phyloP scores from a whole-genome alignment of 2,329 filamentous ascomycete species.

The Taxawa tesnikishii region DNA sequence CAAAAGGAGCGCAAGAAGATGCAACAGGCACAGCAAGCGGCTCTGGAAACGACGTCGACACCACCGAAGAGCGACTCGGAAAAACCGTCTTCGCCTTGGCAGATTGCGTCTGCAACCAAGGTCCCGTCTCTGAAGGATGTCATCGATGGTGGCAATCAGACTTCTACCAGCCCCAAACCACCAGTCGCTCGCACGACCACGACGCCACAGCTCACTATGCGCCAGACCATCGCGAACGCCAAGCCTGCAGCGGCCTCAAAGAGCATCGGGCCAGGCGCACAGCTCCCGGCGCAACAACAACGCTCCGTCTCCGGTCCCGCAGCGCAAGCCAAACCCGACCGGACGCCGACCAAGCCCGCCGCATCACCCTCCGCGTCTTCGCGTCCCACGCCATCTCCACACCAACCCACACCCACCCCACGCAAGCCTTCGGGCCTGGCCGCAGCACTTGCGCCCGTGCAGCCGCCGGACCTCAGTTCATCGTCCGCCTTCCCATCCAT shows the following conservation, averaged over 20 bases:
- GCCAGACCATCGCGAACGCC: slow-evolving; percentile 45
- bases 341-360: slow-evolving; percentile 4
- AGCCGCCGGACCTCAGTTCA: slow-evolving; percentile 19
- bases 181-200: slow-evolving; percentile 14
- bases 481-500: slow-evolving; percentile 23
- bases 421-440: not conserved
- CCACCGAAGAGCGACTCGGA: no score
- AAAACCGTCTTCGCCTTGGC: slow-evolving; percentile 48
- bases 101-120: slow-evolving; percentile 41
- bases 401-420: slow-evolving; percentile 1
- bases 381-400: slow-evolving; percentile 10
- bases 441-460: slow-evolving; percentile 5
- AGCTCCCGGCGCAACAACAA: slow-evolving; percentile 1
- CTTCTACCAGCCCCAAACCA: slow-evolving; percentile 16
- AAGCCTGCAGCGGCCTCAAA: slow-evolving; percentile 10
- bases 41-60: slow-evolving; percentile 10
- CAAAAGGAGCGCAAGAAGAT: slow-evolving; percentile 87
- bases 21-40: slow-evolving; percentile 44
- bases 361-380: slow-evolving; percentile 13
- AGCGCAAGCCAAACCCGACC: slow-evolving; percentile 3
- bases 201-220: slow-evolving; percentile 45
- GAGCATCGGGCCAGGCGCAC: slow-evolving; percentile 2
- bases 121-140: slow-evolving; percentile 38
- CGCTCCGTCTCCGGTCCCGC: not conserved
- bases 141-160: slow-evolving; percentile 21